Percentiles rank a stretch among this genome's conserved stretches.
Conservation (phyloP, 78 protist genomes). For the Dictyostelium firmibasis region DNA sequence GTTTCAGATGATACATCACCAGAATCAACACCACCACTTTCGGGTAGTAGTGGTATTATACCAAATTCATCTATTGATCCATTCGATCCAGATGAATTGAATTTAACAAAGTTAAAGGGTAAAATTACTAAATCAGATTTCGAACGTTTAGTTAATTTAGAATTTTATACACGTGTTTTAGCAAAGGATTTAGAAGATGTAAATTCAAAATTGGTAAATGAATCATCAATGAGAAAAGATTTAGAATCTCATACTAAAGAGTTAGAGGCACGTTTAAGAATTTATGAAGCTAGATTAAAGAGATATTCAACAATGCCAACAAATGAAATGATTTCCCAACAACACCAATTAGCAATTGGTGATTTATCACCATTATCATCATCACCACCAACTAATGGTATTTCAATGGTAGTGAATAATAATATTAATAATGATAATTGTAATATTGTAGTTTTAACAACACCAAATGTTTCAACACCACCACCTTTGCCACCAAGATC, state of each 20-base stretch:
- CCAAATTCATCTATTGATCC: neutral
- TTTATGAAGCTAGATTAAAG: slow-evolving; percentile 25
- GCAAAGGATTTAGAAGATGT: slow-evolving; percentile 22
- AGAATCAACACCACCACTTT: slow-evolving; percentile 15
- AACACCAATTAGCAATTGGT: neutral
- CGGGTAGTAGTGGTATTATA: neutral
- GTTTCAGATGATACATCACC: neutral
- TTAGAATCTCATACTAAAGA: slow-evolving; percentile 35
- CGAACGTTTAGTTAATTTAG: slow-evolving; percentile 26
- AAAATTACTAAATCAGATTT: slow-evolving; percentile 19
- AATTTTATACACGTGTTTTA: neutral
- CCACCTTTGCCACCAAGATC: slow-evolving; percentile 7
- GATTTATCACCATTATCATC: neutral
- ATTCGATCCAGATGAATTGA: neutral
- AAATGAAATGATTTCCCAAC: neutral
- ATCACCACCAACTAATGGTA: neutral
- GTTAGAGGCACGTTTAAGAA: slow-evolving; percentile 48
- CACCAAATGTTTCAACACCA: neutral
- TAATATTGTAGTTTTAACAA: neutral
- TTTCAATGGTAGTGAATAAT: neutral
- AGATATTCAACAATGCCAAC: slow-evolving; percentile 19
- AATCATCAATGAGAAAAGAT: slow-evolving; percentile 19
- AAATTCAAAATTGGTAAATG: neutral
- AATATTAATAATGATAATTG: neutral
- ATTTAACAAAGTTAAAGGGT: neutral